phyloP scores from a whole-genome alignment of 2,329 filamentous ascomycete species.

The Rosellinia necatrix region DNA sequence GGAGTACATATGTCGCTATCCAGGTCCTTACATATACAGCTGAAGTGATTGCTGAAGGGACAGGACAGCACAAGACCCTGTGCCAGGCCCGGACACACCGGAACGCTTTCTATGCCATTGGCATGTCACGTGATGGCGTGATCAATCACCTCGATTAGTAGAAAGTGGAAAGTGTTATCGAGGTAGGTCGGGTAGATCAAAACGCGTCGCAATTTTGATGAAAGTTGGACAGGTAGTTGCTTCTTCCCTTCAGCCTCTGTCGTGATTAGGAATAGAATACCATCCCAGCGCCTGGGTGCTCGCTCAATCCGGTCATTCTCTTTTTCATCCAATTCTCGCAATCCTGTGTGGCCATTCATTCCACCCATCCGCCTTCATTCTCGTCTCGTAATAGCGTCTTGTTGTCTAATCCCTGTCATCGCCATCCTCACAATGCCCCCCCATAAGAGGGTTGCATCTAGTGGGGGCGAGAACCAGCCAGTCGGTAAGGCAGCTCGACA shows the following conservation, averaged over 20 bases:
- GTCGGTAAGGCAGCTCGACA: conserved; percentile 27
- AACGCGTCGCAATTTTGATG: conserved; percentile 2
- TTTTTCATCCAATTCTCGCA: not conserved
- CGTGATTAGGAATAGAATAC: too few relatives aligned
- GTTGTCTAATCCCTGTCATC: not conserved
- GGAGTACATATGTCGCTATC: too few relatives aligned
- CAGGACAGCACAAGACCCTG: too few relatives aligned
- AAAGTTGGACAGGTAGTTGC: too few relatives aligned
- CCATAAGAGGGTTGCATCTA: conserved; percentile 29
- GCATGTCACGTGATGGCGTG: not conserved
- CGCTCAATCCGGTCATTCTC: too few relatives aligned
- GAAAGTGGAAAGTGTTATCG: not conserved
- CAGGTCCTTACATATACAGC: too few relatives aligned
- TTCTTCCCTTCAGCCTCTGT: too few relatives aligned
- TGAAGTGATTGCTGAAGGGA: too few relatives aligned
- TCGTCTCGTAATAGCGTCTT: not conserved
- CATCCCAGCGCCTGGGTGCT: too few relatives aligned
- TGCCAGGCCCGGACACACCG: too few relatives aligned
- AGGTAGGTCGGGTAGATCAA: not conserved
- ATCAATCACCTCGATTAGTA: not conserved
- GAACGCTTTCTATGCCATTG: too few relatives aligned
- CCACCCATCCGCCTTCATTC: not conserved
- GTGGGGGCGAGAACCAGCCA: conserved; percentile 14
- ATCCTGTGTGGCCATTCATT: not conserved
- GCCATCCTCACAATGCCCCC: conserved; percentile 15